Evolutionary conservation across 345 rosid genomes (phyloP), one percentile per base, ranked within the genome.

Genomic region (Moringa oleifera): DNA sequence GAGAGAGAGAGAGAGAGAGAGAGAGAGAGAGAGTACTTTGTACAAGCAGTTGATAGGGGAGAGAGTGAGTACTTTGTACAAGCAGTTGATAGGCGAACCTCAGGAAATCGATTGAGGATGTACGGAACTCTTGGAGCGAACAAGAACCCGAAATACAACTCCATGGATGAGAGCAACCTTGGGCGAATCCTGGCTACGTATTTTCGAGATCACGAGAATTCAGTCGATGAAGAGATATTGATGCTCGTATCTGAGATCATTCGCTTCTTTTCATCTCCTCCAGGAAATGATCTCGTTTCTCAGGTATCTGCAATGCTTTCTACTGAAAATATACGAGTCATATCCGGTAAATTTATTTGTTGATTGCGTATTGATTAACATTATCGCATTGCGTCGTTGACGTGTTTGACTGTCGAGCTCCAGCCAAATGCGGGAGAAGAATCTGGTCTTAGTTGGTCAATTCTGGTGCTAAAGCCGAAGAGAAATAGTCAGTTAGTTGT

Each of bases 201-300:
- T 79, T 73, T 84, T 61, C 83, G 77, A 53, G 87, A 85, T 25
- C 77, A 77, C 77, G 88, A 85, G 59, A 69, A 77, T 20, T 70
- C 74, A 15, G 73, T 78, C 55, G 87, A 79, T 51, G 84, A 83
- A 61, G 84, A 79, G 56, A 73, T 66, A 65, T 58, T 86, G 71
- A 55, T 57, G 72, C 85, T 91, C 67, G 69, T 82, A 7, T 61
- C 78, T 56, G 75, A 82, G 57, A 90, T 94, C 65, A 70, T 86
- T 58, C 77, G 79, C 65, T 69, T 94, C 82, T 85, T 94, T 81
- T 85, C 89, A 21, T 18, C 60, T 1, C 64, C 86, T 31, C 68
- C 77, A 3, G 96, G 89, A 33, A 58, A 71, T 67, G 72, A 65
- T 56, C 66, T 88, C 66, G 77, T 68, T 69, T 80, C 82, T 37